Evolutionary conservation across 2,329 filamentous ascomycete species (phyloP).

Genomic region (Lasiodiplodia hormozganensis): DNA sequence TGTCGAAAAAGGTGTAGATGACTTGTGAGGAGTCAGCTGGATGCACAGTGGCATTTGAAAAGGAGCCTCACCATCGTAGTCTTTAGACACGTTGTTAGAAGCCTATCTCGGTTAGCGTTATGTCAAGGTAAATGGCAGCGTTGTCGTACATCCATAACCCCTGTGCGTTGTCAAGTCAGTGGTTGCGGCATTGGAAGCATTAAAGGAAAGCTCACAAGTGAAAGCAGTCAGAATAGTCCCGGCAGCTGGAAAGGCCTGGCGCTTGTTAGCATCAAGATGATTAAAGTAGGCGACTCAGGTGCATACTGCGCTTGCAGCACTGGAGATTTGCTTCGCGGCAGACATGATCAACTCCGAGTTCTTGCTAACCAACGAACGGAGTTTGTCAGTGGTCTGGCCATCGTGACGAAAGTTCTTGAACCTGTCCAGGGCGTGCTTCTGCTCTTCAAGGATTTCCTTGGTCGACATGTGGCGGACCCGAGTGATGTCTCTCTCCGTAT

Average conservation of each 20-base stretch:
- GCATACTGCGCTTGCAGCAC: conserved; percentile 30
- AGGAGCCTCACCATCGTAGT: conserved; percentile 42
- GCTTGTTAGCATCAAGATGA: not conserved
- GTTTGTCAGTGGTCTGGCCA: conserved; percentile 29
- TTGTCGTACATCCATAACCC: not conserved
- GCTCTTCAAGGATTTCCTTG: conserved; percentile 21
- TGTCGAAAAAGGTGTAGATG: conserved; percentile 49
- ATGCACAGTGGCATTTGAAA: not conserved
- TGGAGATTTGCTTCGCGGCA: conserved; percentile 31
- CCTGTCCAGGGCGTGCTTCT: conserved; percentile 28
- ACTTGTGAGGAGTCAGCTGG: conserved; percentile 26
- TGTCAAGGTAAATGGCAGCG: not conserved
- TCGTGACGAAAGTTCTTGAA: conserved; percentile 31
- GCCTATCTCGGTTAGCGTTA: conserved; percentile 32
- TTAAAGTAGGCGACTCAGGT: not conserved
- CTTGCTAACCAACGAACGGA: conserved; percentile 30
- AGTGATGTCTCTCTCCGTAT: conserved; percentile 29
- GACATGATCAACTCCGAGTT: conserved; percentile 34
- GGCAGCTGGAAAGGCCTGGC: conserved; percentile 21
- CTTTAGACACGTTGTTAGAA: conserved; percentile 44
- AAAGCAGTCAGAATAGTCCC: conserved; percentile 32
- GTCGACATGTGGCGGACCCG: conserved; percentile 30
- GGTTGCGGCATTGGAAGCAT: not conserved
- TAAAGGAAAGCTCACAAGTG: conserved; percentile 32
- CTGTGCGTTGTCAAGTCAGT: not conserved